Evolutionary conservation across 768 basidiomycete genomes (phyloP), one percentile per base, ranked within the genome.

Genomic region (Pleurotus djamor): DNA sequence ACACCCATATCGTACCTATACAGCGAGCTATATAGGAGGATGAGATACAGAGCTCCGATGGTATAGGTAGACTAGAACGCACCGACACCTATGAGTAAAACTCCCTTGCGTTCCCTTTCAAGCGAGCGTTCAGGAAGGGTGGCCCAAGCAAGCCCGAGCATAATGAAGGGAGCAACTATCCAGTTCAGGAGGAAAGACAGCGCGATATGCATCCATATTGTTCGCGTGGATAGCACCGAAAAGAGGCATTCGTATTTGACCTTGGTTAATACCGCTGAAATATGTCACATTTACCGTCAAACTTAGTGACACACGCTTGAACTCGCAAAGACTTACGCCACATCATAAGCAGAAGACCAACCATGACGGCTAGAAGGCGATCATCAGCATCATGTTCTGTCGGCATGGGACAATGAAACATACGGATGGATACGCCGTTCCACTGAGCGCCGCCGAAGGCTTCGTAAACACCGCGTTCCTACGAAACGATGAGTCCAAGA

Each of bases 291-390:
- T 2, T 14, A n/a, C 1, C n/a, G 4, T n/a, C 10, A 41, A 41
- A 4, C 38, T 10, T 10, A 41, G 38, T 10, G 38, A 28, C 21
- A 28, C 21, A 28, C n/a, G 38, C 9, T 4, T 38, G 41, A 41
- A 33, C 54, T 41, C n/a, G 38, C 2, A 10, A 17, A 32, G 21
- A 33, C 54, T 41, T 21, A 56, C 54, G 92, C 89, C 90, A 92
- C 89, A 94, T 94, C 81, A 94, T 94, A 54, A 93, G 75, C 14
- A 94, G 82, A 38, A 94, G 82, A 1, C 92, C 93, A 44, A 93
- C 77, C 13, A 87, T 87, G 48, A 94, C 91, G 1, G 91, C 92
- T 94, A 61, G 17, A 36, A 28, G 10, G 38, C 13, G 12, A 17
- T 8, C n/a, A 38, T 12, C 14, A 32, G 34, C 50, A 32, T 16